phyloP scores from a whole-genome alignment of 257 asterid genomes.

The Lycium ferocissimum region DNA sequence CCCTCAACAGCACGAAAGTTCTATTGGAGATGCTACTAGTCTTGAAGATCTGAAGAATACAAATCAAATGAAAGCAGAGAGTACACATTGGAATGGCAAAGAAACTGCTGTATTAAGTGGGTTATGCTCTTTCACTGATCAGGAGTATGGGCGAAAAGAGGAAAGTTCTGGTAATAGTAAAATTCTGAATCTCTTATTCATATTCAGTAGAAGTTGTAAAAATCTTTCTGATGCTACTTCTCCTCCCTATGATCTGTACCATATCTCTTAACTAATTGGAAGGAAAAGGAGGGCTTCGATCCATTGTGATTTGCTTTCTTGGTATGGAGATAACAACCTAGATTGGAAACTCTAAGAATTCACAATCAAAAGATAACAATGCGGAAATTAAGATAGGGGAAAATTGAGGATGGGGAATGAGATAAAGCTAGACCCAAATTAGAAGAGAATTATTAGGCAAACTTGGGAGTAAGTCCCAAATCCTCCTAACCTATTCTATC shows the following conservation, averaged over 20 bases:
- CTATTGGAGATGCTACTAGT: conserved; percentile 24
- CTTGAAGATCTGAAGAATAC: conserved; percentile 33
- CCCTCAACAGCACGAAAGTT: conserved; percentile 41
- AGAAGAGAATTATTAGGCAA: too few relatives aligned
- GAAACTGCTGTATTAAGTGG: conserved; percentile 37
- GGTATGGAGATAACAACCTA: too few relatives aligned
- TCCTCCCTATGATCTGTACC: conserved; percentile 13
- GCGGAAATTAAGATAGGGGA: too few relatives aligned
- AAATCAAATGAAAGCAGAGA: conserved; percentile 34
- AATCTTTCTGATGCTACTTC: conserved; percentile 21
- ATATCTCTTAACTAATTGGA: background rate
- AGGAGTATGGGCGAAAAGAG: conserved; percentile 35
- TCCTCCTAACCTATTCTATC: too few relatives aligned
- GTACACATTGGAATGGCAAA: conserved; percentile 37
- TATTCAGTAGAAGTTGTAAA: conserved; percentile 2
- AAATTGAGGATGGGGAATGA: too few relatives aligned
- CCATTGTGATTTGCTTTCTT: too few relatives aligned
- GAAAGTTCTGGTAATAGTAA: conserved; percentile 31
- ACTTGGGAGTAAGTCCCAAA: too few relatives aligned
- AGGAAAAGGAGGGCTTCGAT: too few relatives aligned
- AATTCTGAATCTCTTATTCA: background rate
- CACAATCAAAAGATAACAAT: too few relatives aligned
- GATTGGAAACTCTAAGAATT: too few relatives aligned
- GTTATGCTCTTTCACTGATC: conserved; percentile 38
- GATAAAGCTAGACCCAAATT: too few relatives aligned